These are phyloP conservation scores for Ophiostoma montium DNA, from an alignment of 2,329 filamentous ascomycete species.

Conservation along the genomic window DNA sequence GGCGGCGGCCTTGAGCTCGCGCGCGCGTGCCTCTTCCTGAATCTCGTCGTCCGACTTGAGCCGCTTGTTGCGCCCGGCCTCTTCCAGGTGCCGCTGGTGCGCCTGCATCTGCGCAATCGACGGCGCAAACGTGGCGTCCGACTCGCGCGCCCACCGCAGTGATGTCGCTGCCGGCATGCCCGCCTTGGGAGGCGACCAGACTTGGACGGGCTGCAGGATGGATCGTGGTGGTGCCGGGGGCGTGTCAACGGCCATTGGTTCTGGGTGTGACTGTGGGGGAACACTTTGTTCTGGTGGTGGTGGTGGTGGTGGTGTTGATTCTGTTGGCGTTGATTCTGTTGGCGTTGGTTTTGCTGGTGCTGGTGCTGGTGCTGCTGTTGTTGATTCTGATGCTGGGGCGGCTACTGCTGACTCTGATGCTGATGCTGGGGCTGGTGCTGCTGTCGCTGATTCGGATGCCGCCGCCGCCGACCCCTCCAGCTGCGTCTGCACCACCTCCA, in stretches of 20 bases:
- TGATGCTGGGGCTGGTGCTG: not conserved
- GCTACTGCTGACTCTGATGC: not conserved
- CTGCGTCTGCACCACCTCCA: slow-evolving; percentile 49
- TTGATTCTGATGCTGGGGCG: not conserved
- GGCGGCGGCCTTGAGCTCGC: slow-evolving; percentile 49
- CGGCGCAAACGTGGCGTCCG: slow-evolving; percentile 63
- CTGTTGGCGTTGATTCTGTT: slow-evolving; percentile 1
- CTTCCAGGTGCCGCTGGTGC: slow-evolving; percentile 54
- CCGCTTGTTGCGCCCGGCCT: slow-evolving; percentile 54
- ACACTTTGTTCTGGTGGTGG: not conserved
- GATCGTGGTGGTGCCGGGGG: not conserved
- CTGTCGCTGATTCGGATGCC: slow-evolving; percentile 14
- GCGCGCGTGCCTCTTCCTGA: slow-evolving; percentile 51
- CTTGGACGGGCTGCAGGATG: slow-evolving; percentile 41
- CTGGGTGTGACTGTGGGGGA: no score
- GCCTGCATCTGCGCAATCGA: slow-evolving; percentile 63
- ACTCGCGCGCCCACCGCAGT: slow-evolving; percentile 16
- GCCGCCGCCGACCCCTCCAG: slow-evolving; percentile 52
- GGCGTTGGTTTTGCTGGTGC: slow-evolving; percentile 2
- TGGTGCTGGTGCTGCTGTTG: slow-evolving; percentile 1
- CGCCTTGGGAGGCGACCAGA: slow-evolving; percentile 68
- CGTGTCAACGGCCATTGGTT: not conserved
- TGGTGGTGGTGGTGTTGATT: slow-evolving; percentile 5
- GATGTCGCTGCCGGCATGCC: slow-evolving; percentile 50
- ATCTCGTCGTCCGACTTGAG: slow-evolving; percentile 74